Evolutionary conservation across 2,329 filamentous ascomycete genomes (phyloP).

Genomic region (Apiospora kogelbergensis): DNA sequence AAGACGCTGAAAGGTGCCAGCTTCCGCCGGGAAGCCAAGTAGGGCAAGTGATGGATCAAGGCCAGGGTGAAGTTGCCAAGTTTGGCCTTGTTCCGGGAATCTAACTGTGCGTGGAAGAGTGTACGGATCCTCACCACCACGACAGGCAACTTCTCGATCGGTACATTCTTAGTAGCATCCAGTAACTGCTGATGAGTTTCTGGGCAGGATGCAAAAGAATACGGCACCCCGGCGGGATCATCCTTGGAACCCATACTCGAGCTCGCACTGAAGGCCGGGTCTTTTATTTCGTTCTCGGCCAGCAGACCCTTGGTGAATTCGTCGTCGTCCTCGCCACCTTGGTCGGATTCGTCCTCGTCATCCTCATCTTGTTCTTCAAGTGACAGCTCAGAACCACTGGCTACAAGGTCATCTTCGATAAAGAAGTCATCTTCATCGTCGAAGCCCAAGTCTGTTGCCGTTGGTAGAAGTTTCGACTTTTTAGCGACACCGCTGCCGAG

Average conservation of each 20-base stretch:
- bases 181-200: slow-evolving; percentile 74
- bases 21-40: slow-evolving; percentile 43
- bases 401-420: slow-evolving; percentile 85
- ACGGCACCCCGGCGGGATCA: slow-evolving; percentile 66
- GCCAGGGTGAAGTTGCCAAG: slow-evolving; percentile 66
- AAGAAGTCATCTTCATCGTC: slow-evolving; percentile 95
- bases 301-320: slow-evolving; percentile 68
- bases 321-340: slow-evolving; percentile 46
- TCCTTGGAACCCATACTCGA: slow-evolving; percentile 45
- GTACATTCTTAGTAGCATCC: slow-evolving; percentile 61
- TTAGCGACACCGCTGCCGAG: slow-evolving; percentile 54
- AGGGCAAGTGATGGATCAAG: slow-evolving; percentile 62
- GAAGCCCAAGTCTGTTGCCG: slow-evolving; percentile 66
- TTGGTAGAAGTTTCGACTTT: slow-evolving; percentile 46
- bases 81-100: slow-evolving; percentile 81
- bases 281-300: slow-evolving; percentile 55
- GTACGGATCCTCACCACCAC: slow-evolving; percentile 88
- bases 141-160: slow-evolving; percentile 66
- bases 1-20: slow-evolving; percentile 63
- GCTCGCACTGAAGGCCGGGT: slow-evolving; percentile 48
- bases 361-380: slow-evolving; percentile 13
- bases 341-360: slow-evolving; percentile 45
- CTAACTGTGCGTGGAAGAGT: slow-evolving; percentile 86
- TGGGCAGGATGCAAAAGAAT: slow-evolving; percentile 78
- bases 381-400: slow-evolving; percentile 45